Evolutionary conservation across 768 basidiomycete species (phyloP), one percentile per base, ranked within the genome.

Genomic region (Melanogaster broomeanus): DNA sequence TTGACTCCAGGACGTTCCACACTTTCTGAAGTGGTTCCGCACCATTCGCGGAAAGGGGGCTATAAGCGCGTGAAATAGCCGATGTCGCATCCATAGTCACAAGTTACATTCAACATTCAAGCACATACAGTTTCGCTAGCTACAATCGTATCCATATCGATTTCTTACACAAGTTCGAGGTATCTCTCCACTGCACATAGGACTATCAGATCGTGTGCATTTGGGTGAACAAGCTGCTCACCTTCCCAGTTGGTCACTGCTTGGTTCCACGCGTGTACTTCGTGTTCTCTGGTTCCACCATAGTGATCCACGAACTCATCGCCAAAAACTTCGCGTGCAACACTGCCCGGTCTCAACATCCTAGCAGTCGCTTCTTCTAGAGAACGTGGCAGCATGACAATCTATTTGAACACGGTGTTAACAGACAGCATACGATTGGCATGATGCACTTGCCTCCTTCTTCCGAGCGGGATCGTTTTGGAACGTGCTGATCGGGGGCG

Each of bases 221-320:
- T 7, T 6, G 39, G 6, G 31, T 42, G 43, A 31, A 38, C 33
- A 19, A n/a, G 34, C 40, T 18, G 59, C 83, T 60, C 61, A 92
- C 93, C 82, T 81, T 96, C 95, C 94, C 92, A 98, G 66, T 82
- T 87, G 11, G 95, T 97, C 34, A 96, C 93, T 3, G 93, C 91
- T 60, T 85, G 81, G 59, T 93, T 88, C 87, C 90, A 95, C 22
- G 89, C 61, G 47, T 77, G 83, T 50, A 95, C 84, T 66, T 96
- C 94, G 65, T 98, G 89, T 67, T 92, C 82, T 61, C 96, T 82
- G n/a, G 97, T 98, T 8, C 93, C 95, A 3, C 90, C 93, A 61
- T 82, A 96, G 66, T 99, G 97, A 15, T 98, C 91, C 2, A 98
- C 91, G 62, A 98, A 97, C 21, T 83, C 85, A 62, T 93, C 74